Conservation (phyloP, 768 basidiomycete genomes). For the Suillus variegatus region DNA sequence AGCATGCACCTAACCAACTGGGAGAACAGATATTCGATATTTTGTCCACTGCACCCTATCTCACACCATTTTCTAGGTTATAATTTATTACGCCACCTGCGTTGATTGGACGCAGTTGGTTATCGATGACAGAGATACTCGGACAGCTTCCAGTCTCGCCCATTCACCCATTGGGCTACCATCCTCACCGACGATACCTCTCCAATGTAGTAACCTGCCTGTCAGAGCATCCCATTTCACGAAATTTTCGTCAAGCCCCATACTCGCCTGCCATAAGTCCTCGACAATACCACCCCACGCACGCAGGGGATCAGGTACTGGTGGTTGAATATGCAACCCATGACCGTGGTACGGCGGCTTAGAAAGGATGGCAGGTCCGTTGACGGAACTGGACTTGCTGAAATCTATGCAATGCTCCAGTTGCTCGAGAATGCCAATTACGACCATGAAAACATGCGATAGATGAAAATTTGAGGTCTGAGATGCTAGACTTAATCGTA, state of each 20-base stretch:
- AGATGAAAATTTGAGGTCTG: constrained; percentile 30
- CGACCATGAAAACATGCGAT: constrained; percentile 31
- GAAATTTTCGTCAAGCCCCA: constrained; percentile 29
- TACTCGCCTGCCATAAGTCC: constrained; percentile 37
- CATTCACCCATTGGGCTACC: no score
- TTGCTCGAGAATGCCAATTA: constrained; percentile 27
- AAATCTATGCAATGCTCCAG: constrained; percentile 24
- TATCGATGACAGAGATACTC: constrained; percentile 8
- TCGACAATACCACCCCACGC: constrained; percentile 57
- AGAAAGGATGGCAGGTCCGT: constrained; percentile 1
- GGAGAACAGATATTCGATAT: constrained; percentile 27
- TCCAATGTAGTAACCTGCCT: constrained; percentile 55
- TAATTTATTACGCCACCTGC: background rate
- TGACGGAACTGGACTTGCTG: background rate
- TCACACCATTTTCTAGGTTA: background rate
- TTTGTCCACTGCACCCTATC: constrained; percentile 12
- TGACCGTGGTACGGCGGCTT: constrained; percentile 36
- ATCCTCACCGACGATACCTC: no score
- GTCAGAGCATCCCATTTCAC: constrained; percentile 56
- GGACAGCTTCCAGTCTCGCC: constrained; percentile 10
- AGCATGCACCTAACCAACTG: constrained; percentile 26
- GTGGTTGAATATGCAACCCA: constrained; percentile 37
- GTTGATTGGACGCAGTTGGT: background rate
- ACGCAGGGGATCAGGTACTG: constrained; percentile 29
- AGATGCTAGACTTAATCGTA: constrained; percentile 39